Percentiles rank a stretch among this genome's conserved stretches.
phyloP scores from a whole-genome alignment of 1,284 basidiomycete genomes.

The Phellinidium pouzarii region DNA sequence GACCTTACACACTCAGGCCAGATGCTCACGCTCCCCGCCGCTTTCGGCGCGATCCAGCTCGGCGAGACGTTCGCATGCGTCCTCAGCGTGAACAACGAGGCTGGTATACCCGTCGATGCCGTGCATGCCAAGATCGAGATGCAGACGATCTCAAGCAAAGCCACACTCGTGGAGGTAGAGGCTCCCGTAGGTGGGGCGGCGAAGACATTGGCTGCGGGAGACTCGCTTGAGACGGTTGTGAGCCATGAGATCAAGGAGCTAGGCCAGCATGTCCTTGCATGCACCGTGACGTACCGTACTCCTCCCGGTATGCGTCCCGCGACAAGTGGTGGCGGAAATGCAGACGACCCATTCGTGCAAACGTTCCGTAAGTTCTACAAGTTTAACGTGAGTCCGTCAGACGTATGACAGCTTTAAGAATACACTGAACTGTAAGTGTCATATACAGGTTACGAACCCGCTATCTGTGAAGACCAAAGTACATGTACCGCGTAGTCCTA shows the following conservation, averaged over 20 bases:
- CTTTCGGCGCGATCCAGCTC: conserved; percentile 74
- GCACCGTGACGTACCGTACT: conserved; percentile 63
- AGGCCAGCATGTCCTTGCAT: conserved; percentile 75
- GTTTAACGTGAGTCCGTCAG: conserved; percentile 58
- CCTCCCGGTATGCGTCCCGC: conserved; percentile 48
- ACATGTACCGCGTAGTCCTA: conserved; percentile 64
- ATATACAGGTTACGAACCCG: conserved; percentile 71
- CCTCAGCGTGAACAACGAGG: conserved; percentile 74
- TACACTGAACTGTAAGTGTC: conserved; percentile 8
- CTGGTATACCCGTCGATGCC: conserved; percentile 50
- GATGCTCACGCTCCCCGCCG: conserved; percentile 65
- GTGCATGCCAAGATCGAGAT: conserved; percentile 63
- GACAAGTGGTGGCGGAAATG: conserved; percentile 38
- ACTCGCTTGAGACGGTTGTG: conserved; percentile 59
- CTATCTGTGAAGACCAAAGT: conserved; percentile 88
- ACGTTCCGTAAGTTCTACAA: conserved; percentile 86
- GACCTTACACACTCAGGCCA: conserved; percentile 69
- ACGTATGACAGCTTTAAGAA: neutral
- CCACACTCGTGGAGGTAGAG: conserved; percentile 48
- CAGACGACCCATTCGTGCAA: conserved; percentile 52
- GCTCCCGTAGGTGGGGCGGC: conserved; percentile 38
- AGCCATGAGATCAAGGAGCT: conserved; percentile 79
- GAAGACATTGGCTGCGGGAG: conserved; percentile 40
- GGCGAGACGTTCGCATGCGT: conserved; percentile 78
- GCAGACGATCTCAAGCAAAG: conserved; percentile 66